Evolutionary conservation across 164 flowering plant genomes (phyloP).

Genomic region (Pachysandra terminalis): DNA sequence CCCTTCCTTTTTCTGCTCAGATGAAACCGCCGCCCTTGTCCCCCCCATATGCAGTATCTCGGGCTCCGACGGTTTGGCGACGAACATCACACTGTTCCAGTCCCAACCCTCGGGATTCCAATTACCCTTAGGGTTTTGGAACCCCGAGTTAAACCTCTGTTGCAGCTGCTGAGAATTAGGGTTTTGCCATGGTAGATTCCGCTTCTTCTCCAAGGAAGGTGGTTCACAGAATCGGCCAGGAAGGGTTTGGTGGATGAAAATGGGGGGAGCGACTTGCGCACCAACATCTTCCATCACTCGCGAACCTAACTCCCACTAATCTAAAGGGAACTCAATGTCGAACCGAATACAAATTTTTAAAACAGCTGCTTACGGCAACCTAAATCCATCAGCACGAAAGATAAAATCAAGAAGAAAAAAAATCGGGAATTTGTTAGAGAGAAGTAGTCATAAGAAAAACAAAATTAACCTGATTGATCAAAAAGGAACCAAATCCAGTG

Average conservation of each 20-base stretch:
- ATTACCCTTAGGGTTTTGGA: constrained; percentile 21
- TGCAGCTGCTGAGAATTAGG: constrained; percentile 19
- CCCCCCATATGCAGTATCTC: constrained; percentile 31
- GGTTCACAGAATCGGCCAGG: constrained; percentile 42
- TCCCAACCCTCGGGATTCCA: constrained; percentile 76
- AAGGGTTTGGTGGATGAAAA: constrained; percentile 47
- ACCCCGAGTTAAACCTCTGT: constrained; percentile 20
- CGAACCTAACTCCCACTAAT: background rate
- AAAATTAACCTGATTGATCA: too few relatives aligned
- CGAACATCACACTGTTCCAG: constrained; percentile 66
- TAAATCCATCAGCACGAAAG: too few relatives aligned
- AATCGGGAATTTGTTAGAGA: too few relatives aligned
- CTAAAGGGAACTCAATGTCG: background rate
- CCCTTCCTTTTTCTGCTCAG: constrained; percentile 20
- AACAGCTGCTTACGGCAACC: background rate
- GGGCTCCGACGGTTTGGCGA: constrained; percentile 46
- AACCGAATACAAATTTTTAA: background rate
- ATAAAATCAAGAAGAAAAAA: too few relatives aligned
- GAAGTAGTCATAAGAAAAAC: too few relatives aligned
- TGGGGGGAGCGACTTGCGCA: constrained; percentile 59
- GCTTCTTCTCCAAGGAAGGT: constrained; percentile 52
- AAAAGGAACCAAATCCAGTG: too few relatives aligned
- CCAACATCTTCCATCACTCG: constrained; percentile 63
- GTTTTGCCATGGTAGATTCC: constrained; percentile 46
- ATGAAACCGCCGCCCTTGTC: constrained; percentile 3